Percentiles rank a stretch among this genome's conserved stretches.
phyloP scores from a whole-genome alignment of 306 rosid species.

The Acacia crassicarpa region DNA sequence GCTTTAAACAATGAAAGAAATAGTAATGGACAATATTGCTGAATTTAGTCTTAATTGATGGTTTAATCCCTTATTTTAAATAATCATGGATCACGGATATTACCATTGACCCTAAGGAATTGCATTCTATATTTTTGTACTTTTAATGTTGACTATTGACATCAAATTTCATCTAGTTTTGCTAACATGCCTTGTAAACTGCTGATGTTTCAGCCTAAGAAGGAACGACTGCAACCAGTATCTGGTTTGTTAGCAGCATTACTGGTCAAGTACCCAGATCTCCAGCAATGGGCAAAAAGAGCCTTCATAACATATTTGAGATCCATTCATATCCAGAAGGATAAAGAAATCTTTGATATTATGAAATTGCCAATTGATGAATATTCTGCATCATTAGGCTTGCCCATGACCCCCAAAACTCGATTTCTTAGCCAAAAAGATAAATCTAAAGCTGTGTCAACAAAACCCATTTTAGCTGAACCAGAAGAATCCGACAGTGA shows the following conservation, averaged over 20 bases:
- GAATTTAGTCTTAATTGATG: not conserved
- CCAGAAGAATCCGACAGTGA: constrained; percentile 47
- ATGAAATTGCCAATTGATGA: constrained; percentile 68
- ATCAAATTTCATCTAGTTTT: constrained; percentile 6
- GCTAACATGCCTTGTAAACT: constrained; percentile 30
- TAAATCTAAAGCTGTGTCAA: constrained; percentile 44
- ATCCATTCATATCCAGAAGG: constrained; percentile 74
- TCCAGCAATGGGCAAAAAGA: constrained; percentile 72
- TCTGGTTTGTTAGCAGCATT: constrained; percentile 72
- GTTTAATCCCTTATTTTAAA: not conserved
- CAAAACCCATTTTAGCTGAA: constrained; percentile 33
- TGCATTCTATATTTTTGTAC: not conserved
- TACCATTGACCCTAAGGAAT: not conserved
- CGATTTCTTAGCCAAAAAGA: constrained; percentile 65
- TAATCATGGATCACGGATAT: not conserved
- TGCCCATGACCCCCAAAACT: constrained; percentile 80
- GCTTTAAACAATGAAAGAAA: not conserved
- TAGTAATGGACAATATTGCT: not conserved
- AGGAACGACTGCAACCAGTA: constrained; percentile 66
- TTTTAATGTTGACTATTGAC: not conserved
- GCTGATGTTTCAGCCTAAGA: constrained; percentile 64
- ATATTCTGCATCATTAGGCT: constrained; percentile 82
- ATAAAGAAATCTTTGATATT: constrained; percentile 85
- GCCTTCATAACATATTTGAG: constrained; percentile 75
- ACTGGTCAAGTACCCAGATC: constrained; percentile 73